Percentiles rank a stretch among this genome's conserved stretches.
Evolutionary conservation across 208 protist genomes (phyloP).

Genomic region (Herpetomonas samuelpessoai): DNA sequence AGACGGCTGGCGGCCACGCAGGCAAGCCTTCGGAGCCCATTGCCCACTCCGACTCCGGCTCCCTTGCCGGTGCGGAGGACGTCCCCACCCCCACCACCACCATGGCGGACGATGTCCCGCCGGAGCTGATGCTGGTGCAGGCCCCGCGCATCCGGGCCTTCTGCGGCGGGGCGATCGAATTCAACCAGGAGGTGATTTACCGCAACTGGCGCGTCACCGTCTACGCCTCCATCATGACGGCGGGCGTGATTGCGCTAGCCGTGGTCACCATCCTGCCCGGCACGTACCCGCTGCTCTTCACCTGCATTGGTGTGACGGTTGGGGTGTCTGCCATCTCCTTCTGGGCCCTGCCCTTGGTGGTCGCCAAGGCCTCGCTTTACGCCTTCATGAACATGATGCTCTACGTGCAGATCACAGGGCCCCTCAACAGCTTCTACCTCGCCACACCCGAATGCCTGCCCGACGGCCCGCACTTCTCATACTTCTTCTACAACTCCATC

Average conservation of each 20-base stretch:
- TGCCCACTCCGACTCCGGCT: neutral
- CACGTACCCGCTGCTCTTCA: constrained; percentile 28
- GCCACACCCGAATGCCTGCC: constrained; percentile 33
- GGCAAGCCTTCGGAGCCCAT: neutral
- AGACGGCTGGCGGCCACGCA: neutral
- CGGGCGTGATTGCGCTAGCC: constrained; percentile 35
- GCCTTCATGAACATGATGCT: constrained; percentile 44
- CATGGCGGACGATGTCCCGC: too few species aligned
- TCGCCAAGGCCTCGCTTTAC: constrained; percentile 69
- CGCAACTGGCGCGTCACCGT: constrained; percentile 52
- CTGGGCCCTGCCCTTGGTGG: constrained; percentile 51
- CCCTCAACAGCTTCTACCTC: constrained; percentile 65
- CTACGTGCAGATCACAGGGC: constrained; percentile 54
- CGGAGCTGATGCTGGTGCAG: neutral
- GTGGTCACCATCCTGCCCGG: constrained; percentile 36
- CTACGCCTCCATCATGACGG: constrained; percentile 47
- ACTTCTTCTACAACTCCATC: constrained; percentile 69
- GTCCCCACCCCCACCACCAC: neutral
- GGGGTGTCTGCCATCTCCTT: constrained; percentile 38
- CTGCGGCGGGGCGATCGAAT: constrained; percentile 42
- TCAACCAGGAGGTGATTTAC: constrained; percentile 52
- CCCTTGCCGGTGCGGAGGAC: neutral
- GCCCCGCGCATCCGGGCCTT: constrained; percentile 4
- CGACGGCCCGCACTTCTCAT: constrained; percentile 60
- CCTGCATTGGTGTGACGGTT: constrained; percentile 29